phyloP scores from a whole-genome alignment of 805 yeast genomes.

The Candida fluviatilis region DNA sequence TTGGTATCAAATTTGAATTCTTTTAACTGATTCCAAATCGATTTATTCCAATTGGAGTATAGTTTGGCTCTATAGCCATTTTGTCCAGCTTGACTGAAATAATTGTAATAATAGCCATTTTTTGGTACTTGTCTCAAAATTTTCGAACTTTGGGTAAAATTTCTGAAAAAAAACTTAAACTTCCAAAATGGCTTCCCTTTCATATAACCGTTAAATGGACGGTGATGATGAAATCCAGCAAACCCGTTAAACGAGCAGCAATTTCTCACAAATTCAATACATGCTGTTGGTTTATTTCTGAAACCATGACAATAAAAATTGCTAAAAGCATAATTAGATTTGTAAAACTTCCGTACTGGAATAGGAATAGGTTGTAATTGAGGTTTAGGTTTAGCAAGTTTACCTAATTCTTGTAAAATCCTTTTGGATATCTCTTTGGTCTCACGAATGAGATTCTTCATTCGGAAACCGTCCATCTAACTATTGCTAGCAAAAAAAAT shows the following conservation, averaged over 20 bases:
- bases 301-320: neutral
- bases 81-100: constrained; percentile 21
- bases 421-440: constrained; percentile 4
- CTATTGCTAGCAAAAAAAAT: neutral
- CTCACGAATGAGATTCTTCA: constrained; percentile 6
- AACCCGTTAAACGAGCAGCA: constrained; percentile 1
- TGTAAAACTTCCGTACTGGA: neutral
- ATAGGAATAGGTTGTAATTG: constrained; percentile 4
- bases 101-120: constrained; percentile 18
- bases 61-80: constrained; percentile 16
- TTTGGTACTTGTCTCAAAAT: constrained; percentile 7
- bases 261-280: neutral
- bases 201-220: constrained; percentile 1
- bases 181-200: constrained; percentile 1
- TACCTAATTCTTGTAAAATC: constrained; percentile 2
- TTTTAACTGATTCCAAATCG: constrained; percentile 1
- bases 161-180: constrained; percentile 2
- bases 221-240: constrained; percentile 1
- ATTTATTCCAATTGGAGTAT: constrained; percentile 9
- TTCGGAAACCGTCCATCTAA: neutral
- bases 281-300: too few species aligned
- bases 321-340: neutral
- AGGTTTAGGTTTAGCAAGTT: constrained; percentile 1
- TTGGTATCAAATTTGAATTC: neutral
- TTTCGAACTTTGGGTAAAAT: constrained; percentile 3